Evolutionary conservation across 257 asterid genomes (phyloP).

Genomic region (Solanum rostratum): DNA sequence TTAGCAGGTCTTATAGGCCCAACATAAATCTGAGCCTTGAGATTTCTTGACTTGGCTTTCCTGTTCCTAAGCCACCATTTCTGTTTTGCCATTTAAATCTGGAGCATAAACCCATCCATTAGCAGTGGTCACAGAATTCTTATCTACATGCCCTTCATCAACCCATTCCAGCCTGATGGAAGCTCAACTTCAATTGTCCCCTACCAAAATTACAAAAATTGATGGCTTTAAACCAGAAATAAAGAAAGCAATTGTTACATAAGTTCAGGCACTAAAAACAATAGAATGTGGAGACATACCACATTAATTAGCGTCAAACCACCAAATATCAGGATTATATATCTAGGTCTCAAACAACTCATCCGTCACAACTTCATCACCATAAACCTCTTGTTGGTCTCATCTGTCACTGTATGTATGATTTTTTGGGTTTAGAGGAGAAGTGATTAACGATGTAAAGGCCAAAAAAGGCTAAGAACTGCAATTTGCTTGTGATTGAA

Average conservation of each 20-base stretch:
- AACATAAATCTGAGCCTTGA: slow-evolving; percentile 32
- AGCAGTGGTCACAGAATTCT: slow-evolving; percentile 40
- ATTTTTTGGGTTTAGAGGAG: no score
- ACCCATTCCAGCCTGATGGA: slow-evolving; percentile 83
- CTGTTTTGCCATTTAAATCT: slow-evolving; percentile 55
- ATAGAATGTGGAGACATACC: slow-evolving; percentile 23
- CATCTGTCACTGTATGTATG: no score
- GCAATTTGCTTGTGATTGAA: no score
- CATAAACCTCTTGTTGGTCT: slow-evolving; percentile 16
- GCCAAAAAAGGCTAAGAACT: no score
- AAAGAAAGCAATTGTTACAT: not conserved
- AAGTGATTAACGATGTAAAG: no score
- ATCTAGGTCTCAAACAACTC: slow-evolving; percentile 73
- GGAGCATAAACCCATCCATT: slow-evolving; percentile 98
- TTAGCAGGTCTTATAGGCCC: slow-evolving; percentile 79
- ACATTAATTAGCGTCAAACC: slow-evolving; percentile 56
- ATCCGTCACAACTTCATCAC: slow-evolving; percentile 28
- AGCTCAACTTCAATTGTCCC: slow-evolving; percentile 41
- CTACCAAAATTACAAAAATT: slow-evolving; percentile 26
- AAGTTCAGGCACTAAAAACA: not conserved
- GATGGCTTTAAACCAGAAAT: not conserved
- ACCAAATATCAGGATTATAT: slow-evolving; percentile 40
- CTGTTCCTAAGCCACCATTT: slow-evolving; percentile 83
- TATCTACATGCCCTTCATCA: slow-evolving; percentile 83
- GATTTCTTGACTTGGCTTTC: slow-evolving; percentile 26